Base-by-base conservation (phyloP, 352 stramenopile species). In the Globisporangium irregulare region DNA sequence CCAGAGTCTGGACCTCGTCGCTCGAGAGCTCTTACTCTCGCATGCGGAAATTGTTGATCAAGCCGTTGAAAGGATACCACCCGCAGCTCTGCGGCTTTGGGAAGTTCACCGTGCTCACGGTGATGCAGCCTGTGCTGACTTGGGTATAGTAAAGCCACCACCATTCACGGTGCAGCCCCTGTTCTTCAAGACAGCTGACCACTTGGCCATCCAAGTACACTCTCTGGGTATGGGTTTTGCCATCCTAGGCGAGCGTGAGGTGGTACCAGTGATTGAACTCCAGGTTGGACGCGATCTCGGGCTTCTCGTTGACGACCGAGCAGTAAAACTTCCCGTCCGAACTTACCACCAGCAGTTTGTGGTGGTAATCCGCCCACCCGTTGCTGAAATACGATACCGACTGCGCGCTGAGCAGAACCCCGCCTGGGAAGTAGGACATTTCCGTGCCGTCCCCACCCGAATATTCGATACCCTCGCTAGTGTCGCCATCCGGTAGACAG, bases 11-110 rank as follows among this genome's bases (percentile, higher is more conserved):
- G 4, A 58, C 12, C 4, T 62, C 32, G 3, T 62, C 7, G 3
- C 29, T 38, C 32, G 56, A 68, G 51, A 56, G 53, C 24, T 46
- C 50, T 9, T 38, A 43, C 41, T n/a, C 36, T 66, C 73, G 76
- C 36, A 76, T 68, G 5, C 70, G 57, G 22, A 75, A 64, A 53
- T 83, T 76, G 38, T 82, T 68, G n/a, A 85, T 66, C 20, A 73
- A 29, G 2, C 77, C 79, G 32, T 81, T 69, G 54, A 87, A 82
- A 8, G 70, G 77, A 59, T 85, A 85, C 73, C 75, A 85, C 5
- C 75, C 79, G 12, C 72, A 66, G 50, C 73, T 76, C 12, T 67
- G 60, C 41, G 54, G 38, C 20, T 73, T 59, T 5, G 77, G 79
- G 20, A 66, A 79, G 46, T 68, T 66, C 1, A 61, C 68, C 12